Percentiles rank a stretch among this genome's conserved stretches.
Evolutionary conservation across 176 grass and related monocot genomes (phyloP).

Genomic region (Neostapfia colusana): DNA sequence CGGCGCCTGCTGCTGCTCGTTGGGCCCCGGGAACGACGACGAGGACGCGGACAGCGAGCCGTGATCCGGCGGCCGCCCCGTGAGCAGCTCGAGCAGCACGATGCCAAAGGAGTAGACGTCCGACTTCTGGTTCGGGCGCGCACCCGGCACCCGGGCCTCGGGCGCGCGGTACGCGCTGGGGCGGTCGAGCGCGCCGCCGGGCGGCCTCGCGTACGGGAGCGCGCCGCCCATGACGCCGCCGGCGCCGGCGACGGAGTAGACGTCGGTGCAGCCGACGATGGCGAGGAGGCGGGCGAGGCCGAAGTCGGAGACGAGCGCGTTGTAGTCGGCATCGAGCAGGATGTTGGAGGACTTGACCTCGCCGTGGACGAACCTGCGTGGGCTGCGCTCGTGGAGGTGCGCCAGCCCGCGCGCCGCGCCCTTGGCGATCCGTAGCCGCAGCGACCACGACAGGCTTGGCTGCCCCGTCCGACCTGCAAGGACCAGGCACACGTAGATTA

Average conservation of each 20-base stretch:
- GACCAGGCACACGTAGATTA: background rate
- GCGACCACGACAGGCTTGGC: conserved; percentile 53
- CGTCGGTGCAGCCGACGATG: conserved; percentile 50
- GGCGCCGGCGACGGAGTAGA: conserved; percentile 10
- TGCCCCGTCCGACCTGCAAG: conserved; percentile 38
- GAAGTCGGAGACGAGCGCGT: conserved; percentile 63
- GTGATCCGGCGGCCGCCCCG: conserved; percentile 54
- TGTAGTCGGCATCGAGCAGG: conserved; percentile 75
- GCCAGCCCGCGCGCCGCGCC: conserved; percentile 66
- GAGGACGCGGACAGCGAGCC: conserved; percentile 5
- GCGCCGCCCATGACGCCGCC: conserved; percentile 45
- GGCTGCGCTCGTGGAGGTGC: conserved; percentile 85
- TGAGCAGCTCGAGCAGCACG: conserved; percentile 71
- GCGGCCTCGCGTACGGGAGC: conserved; percentile 50
- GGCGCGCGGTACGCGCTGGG: conserved; percentile 52
- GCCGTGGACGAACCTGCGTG: conserved; percentile 75
- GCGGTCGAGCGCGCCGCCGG: background rate
- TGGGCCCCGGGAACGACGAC: conserved; percentile 16
- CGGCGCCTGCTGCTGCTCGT: conserved; percentile 15
- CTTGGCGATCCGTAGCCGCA: conserved; percentile 61
- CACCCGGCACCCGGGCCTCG: conserved; percentile 39
- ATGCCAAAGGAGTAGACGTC: conserved; percentile 82
- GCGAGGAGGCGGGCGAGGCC: conserved; percentile 72
- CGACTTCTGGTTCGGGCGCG: conserved; percentile 47
- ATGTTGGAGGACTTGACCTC: conserved; percentile 79